A percentile compares a stretch with the other conserved stretches of the same genome.
These are phyloP conservation scores for Cutaneotrichosporon cavernicola DNA, from an alignment of 1,284 basidiomycete genomes.

Conservation along the genomic window DNA sequence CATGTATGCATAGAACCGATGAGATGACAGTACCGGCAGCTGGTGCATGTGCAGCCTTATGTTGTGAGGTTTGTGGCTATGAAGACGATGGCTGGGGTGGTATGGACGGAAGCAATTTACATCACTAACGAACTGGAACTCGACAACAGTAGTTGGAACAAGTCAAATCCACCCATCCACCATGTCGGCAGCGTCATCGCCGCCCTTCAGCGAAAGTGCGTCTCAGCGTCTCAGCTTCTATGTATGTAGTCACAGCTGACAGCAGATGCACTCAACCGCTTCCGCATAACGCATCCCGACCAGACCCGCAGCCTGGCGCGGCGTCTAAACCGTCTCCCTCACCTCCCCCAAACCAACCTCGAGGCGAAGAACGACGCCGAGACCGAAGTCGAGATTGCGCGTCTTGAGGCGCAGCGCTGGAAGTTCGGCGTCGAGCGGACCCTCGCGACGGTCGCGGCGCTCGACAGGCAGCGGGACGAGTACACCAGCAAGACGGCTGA, in stretches of 20 bases:
- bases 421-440: conserved; percentile 36
- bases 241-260: neutral
- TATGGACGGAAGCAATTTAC: conserved; percentile 16
- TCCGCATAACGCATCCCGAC: conserved; percentile 44
- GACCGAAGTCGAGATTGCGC: conserved; percentile 19
- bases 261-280: conserved; percentile 45
- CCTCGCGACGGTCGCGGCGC: conserved; percentile 35
- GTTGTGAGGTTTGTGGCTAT: neutral
- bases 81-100: neutral
- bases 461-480: conserved; percentile 35
- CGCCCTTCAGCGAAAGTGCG: conserved; percentile 31
- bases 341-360: conserved; percentile 3
- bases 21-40: neutral
- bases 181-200: conserved; percentile 3
- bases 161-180: conserved; percentile 1
- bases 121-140: neutral
- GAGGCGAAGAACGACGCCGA: neutral
- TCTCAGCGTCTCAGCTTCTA: conserved; percentile 27
- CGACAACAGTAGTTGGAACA: neutral
- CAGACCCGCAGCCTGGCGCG: conserved; percentile 35
- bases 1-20: conserved; percentile 27
- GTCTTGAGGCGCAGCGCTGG: conserved; percentile 44
- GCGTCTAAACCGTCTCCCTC: conserved; percentile 37
- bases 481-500: conserved; percentile 31
- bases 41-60: neutral